Evolutionary conservation across 768 basidiomycete species (phyloP).

Genomic region (Panaeolus cyanescens): DNA sequence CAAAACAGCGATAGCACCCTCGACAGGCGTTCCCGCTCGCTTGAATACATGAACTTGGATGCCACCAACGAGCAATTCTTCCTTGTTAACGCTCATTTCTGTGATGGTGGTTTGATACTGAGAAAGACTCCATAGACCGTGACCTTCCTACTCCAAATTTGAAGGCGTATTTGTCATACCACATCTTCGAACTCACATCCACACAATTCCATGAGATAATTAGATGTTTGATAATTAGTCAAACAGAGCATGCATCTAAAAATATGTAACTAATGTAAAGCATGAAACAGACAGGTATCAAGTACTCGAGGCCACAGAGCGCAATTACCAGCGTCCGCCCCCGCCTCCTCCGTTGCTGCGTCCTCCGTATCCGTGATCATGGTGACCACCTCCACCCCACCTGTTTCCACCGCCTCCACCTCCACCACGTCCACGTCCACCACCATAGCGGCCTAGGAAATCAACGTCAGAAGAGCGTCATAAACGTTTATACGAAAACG

Average conservation of each 20-base stretch:
- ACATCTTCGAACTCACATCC: not conserved
- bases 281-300: not conserved
- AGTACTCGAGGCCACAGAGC: not conserved
- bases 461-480: slow-evolving; percentile 3
- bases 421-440: slow-evolving; percentile 35
- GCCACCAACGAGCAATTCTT: slow-evolving; percentile 36
- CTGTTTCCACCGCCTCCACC: slow-evolving; percentile 40
- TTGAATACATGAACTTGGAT: slow-evolving; percentile 36
- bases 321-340: slow-evolving; percentile 33
- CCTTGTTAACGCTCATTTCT: slow-evolving; percentile 14
- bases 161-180: not conserved
- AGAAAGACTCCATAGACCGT: not conserved
- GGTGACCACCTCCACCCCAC: slow-evolving; percentile 46
- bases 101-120: not conserved
- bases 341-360: slow-evolving; percentile 45
- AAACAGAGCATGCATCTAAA: slow-evolving; percentile 1
- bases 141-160: slow-evolving; percentile 1
- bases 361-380: slow-evolving; percentile 41
- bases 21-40: slow-evolving; percentile 11
- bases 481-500: not conserved
- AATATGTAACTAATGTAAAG: slow-evolving; percentile 5
- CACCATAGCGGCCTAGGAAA: slow-evolving; percentile 60
- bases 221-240: slow-evolving; percentile 2
- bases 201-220: not conserved
- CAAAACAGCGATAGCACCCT: slow-evolving; percentile 32